phyloP scores from a whole-genome alignment of 305 asterid genomes.

The Fraxinus xanthoxyloides region DNA sequence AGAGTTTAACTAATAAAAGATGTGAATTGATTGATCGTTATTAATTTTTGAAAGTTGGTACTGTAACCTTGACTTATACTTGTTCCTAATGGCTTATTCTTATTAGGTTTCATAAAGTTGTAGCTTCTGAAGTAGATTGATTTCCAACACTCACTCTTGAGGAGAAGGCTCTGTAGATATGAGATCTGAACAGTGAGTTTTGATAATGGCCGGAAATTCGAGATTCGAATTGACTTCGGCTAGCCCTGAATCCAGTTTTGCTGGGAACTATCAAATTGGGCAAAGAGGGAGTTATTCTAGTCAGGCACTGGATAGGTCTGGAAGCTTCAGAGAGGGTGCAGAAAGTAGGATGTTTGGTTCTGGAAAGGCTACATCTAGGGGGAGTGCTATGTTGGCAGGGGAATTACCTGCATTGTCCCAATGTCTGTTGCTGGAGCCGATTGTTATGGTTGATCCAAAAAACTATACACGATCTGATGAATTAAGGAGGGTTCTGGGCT shows the following conservation, averaged over 20 bases:
- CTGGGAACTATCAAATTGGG: constrained; percentile 66
- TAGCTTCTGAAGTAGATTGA: constrained; percentile 24
- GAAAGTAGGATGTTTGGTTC: constrained; percentile 60
- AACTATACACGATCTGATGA: constrained; percentile 54
- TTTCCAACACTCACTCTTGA: constrained; percentile 7
- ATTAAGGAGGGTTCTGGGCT: constrained; percentile 64
- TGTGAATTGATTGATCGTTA: neutral
- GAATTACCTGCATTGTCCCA: constrained; percentile 65
- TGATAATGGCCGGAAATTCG: constrained; percentile 75
- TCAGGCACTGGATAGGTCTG: constrained; percentile 59
- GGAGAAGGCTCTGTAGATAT: constrained; percentile 33
- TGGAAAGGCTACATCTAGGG: constrained; percentile 63
- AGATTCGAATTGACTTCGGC: constrained; percentile 69
- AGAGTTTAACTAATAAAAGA: neutral
- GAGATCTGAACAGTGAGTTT: constrained; percentile 31
- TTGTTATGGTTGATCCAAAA: constrained; percentile 57
- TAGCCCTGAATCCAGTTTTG: constrained; percentile 65
- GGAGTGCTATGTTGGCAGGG: constrained; percentile 43
- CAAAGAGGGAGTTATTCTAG: constrained; percentile 67
- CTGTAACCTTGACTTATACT: constrained; percentile 9
- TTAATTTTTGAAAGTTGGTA: neutral
- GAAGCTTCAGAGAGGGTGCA: constrained; percentile 81
- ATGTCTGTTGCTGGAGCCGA: constrained; percentile 70
- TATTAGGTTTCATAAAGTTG: constrained; percentile 30
- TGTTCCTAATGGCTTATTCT: constrained; percentile 24